A percentile compares a stretch with the other conserved stretches of the same genome.
These are phyloP conservation scores for Boletus coccyginus DNA, from an alignment of 768 basidiomycete genomes.

Conservation along the genomic window DNA sequence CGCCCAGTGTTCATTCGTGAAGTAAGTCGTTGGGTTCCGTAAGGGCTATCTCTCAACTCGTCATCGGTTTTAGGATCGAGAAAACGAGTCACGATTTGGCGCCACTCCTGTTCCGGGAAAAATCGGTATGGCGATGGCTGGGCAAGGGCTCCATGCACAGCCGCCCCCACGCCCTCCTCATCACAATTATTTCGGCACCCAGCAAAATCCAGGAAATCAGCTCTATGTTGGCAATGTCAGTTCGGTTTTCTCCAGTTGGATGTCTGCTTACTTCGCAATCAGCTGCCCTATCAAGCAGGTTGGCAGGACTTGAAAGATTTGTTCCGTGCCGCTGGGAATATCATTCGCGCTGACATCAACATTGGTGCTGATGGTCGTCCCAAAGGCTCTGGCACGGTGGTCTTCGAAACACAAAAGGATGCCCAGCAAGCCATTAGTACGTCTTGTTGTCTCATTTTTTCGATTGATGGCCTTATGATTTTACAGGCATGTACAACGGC, in stretches of 20 bases:
- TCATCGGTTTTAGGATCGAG: conserved; percentile 73
- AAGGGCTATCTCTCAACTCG: not conserved
- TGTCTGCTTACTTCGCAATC: conserved; percentile 3
- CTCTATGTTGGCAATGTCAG: conserved; percentile 90
- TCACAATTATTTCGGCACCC: conserved; percentile 66
- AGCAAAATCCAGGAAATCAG: conserved; percentile 76
- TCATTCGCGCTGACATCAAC: conserved; percentile 94
- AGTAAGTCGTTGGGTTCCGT: conserved; percentile 41
- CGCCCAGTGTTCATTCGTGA: conserved; percentile 96
- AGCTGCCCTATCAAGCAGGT: conserved; percentile 96
- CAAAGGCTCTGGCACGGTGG: conserved; percentile 96
- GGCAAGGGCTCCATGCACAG: conserved; percentile 75
- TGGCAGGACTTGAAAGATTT: conserved; percentile 99
- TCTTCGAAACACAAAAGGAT: conserved; percentile 89
- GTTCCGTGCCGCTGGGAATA: conserved; percentile 93
- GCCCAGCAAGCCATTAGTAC: conserved; percentile 88
- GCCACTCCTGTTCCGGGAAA: conserved; percentile 94
- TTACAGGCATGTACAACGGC: conserved; percentile 89
- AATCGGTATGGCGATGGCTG: conserved; percentile 94
- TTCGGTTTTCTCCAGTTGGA: not conserved
- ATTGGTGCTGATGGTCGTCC: conserved; percentile 90
- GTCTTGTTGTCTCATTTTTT: conserved; percentile 27
- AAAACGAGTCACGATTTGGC: conserved; percentile 93
- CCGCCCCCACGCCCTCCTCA: conserved; percentile 83
- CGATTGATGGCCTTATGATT: not conserved